A percentile compares a stretch with the other conserved stretches of the same genome.
Evolutionary conservation across 768 basidiomycete species (phyloP).

Genomic region (Collybia sordida): DNA sequence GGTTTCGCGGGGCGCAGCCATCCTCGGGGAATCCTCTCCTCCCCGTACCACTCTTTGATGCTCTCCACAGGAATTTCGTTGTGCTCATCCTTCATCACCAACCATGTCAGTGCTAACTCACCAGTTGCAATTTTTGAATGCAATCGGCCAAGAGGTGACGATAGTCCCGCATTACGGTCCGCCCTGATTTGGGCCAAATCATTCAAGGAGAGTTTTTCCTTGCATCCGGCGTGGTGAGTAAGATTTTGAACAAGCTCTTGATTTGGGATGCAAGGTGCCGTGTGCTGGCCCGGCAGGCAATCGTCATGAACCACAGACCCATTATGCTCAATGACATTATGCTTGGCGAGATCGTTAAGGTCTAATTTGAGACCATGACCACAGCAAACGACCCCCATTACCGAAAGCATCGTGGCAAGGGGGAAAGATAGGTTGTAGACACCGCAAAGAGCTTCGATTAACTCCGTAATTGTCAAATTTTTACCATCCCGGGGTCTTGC

Average conservation of each 20-base stretch:
- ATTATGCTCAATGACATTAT: constrained; percentile 54
- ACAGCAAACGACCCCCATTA: constrained; percentile 43
- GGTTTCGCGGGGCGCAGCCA: constrained; percentile 20
- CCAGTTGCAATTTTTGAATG: constrained; percentile 63
- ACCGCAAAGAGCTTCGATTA: constrained; percentile 40
- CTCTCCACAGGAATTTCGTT: constrained; percentile 44
- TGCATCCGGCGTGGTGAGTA: constrained; percentile 25
- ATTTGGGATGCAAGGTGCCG: constrained; percentile 41
- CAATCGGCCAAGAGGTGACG: constrained; percentile 35
- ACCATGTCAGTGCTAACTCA: constrained; percentile 62
- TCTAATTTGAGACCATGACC: constrained; percentile 33
- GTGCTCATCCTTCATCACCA: constrained; percentile 31
- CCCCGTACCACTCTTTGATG: constrained; percentile 46
- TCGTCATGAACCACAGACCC: constrained; percentile 57
- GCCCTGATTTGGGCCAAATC: constrained; percentile 50
- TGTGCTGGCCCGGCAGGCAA: constrained; percentile 32
- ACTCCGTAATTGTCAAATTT: constrained; percentile 38
- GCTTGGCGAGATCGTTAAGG: constrained; percentile 43
- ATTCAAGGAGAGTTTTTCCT: constrained; percentile 29
- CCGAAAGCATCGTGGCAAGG: constrained; percentile 48
- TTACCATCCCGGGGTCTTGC: constrained; percentile 51
- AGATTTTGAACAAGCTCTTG: constrained; percentile 35
- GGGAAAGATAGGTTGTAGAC: constrained; percentile 51
- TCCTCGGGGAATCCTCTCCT: constrained; percentile 49
- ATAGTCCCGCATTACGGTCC: constrained; percentile 42